These are phyloP conservation scores for Mycena alexandri DNA, from an alignment of 768 basidiomycete genomes.

Conservation along the genomic window DNA sequence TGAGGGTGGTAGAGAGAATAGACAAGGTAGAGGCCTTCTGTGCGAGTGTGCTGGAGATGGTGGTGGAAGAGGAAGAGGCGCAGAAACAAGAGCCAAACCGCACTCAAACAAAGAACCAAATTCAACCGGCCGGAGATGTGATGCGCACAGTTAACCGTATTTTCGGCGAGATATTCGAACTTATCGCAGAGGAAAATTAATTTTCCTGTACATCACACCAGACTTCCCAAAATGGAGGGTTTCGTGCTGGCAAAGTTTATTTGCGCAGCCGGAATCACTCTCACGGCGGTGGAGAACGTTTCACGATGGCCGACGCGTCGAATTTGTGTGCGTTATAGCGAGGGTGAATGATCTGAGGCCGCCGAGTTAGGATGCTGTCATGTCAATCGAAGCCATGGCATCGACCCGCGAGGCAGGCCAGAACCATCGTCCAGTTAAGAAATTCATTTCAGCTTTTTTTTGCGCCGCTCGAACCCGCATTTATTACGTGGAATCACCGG, in stretches of 20 bases:
- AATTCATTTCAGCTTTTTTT: conserved; percentile 20
- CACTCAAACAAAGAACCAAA: conserved; percentile 16
- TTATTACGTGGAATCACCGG: conserved; percentile 22
- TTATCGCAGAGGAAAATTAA: conserved; percentile 15
- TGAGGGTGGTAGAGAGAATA: conserved; percentile 46
- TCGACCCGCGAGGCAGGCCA: conserved; percentile 18
- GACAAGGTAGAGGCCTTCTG: conserved; percentile 38
- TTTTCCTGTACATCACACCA: conserved; percentile 23
- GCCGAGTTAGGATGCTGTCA: conserved; percentile 59
- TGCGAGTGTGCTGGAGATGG: conserved; percentile 37
- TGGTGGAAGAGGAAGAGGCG: conserved; percentile 39
- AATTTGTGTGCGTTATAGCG: conserved; percentile 39
- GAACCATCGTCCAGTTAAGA: conserved; percentile 11
- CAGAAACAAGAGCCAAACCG: conserved; percentile 25
- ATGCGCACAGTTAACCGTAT: conserved; percentile 3
- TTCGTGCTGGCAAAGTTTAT: background rate
- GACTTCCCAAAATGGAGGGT: conserved; percentile 16
- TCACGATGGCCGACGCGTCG: conserved; percentile 56
- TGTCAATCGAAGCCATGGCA: conserved; percentile 52
- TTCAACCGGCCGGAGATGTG: conserved; percentile 14
- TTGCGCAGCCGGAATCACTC: conserved; percentile 1
- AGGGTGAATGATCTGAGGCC: conserved; percentile 51
- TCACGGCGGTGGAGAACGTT: conserved; percentile 55
- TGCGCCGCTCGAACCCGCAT: conserved; percentile 3
- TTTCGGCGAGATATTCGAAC: conserved; percentile 10